Percentiles rank a stretch among this genome's conserved stretches.
Conservation (phyloP, 1,284 basidiomycete genomes). For the Ganoderma sinense region DNA sequence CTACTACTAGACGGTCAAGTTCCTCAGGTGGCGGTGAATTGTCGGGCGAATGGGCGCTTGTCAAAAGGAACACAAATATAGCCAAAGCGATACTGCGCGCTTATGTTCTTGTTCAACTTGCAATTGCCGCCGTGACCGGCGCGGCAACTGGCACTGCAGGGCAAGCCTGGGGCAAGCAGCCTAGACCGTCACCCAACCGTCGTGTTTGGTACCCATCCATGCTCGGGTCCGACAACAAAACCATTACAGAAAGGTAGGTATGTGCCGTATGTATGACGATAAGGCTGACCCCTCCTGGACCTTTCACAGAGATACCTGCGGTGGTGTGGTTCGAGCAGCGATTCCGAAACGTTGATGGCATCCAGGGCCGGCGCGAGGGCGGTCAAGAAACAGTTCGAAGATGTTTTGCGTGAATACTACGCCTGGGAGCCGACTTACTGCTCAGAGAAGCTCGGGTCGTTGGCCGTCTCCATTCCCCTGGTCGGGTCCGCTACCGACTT, state of each 20-base stretch:
- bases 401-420: slow-evolving; percentile 24
- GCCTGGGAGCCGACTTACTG: slow-evolving; percentile 20
- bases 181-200: too few relatives aligned
- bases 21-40: too few relatives aligned
- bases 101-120: not conserved
- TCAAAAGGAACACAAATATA: not conserved
- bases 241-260: not conserved
- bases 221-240: not conserved
- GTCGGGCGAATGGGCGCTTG: too few relatives aligned
- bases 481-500: not conserved
- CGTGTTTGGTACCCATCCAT: not conserved
- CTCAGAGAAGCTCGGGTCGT: slow-evolving; percentile 4
- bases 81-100: not conserved
- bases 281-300: not conserved
- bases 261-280: not conserved
- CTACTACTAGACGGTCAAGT: too few relatives aligned
- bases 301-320: not conserved
- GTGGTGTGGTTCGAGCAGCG: not conserved
- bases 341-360: not conserved
- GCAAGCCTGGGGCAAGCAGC: too few relatives aligned
- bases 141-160: too few relatives aligned
- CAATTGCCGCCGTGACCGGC: too few relatives aligned
- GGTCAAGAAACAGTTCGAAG: slow-evolving; percentile 3
- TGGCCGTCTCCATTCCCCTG: not conserved
- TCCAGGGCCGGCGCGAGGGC: not conserved